Conservation (phyloP, 768 basidiomycete genomes). For the Gloeostereum incarnatum region DNA sequence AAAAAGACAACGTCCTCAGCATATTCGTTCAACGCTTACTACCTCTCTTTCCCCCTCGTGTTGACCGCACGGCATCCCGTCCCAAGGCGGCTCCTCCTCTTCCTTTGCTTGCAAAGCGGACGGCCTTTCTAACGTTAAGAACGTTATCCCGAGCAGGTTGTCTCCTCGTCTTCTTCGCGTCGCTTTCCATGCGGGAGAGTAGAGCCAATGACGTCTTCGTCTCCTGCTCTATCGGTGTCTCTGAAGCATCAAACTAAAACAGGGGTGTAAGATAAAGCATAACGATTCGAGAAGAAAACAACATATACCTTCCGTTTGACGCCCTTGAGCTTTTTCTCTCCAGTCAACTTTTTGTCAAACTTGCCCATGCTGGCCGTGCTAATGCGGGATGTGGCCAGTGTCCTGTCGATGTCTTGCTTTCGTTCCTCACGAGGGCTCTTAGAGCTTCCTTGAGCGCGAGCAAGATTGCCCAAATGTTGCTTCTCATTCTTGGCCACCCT, state of each 20-base stretch:
- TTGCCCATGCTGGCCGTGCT: constrained; percentile 96
- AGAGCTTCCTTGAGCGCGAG: constrained; percentile 33
- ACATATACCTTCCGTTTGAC: constrained; percentile 82
- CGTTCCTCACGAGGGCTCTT: constrained; percentile 32
- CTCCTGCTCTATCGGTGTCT: constrained; percentile 55
- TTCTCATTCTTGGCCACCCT: constrained; percentile 79
- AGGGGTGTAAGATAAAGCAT: background rate
- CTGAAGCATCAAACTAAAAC: constrained; percentile 75
- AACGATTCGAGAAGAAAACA: background rate
- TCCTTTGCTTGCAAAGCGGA: constrained; percentile 66
- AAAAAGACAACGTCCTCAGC: too few species aligned
- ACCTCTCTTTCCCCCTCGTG: constrained; percentile 16
- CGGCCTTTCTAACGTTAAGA: constrained; percentile 85
- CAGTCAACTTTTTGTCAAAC: constrained; percentile 85
- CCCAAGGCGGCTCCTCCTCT: constrained; percentile 53
- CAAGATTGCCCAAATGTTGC: constrained; percentile 64
- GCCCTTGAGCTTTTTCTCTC: constrained; percentile 83
- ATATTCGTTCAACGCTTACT: constrained; percentile 19
- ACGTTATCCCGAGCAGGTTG: constrained; percentile 40
- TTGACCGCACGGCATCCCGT: constrained; percentile 20
- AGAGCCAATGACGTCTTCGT: constrained; percentile 65
- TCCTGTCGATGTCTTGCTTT: constrained; percentile 67
- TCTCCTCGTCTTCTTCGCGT: constrained; percentile 51
- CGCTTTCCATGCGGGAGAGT: constrained; percentile 69
- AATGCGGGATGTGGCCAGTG: constrained; percentile 62